Percentiles rank a stretch among this genome's conserved stretches.
phyloP scores from a whole-genome alignment of 2,329 filamentous ascomycete species.

The Talaromyces funiculosus region DNA sequence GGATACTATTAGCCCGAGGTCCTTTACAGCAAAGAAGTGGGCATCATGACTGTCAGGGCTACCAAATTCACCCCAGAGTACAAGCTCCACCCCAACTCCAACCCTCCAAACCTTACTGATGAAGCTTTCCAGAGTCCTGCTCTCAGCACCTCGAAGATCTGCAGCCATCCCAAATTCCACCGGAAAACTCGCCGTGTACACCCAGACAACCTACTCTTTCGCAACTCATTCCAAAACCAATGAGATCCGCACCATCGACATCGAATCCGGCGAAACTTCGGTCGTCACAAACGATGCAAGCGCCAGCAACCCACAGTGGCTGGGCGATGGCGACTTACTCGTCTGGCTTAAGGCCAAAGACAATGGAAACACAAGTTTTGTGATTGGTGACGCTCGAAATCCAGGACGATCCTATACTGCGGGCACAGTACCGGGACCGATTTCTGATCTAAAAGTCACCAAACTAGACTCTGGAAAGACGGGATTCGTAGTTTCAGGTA shows the following conservation, averaged over 20 bases:
- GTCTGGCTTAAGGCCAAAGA: conserved; percentile 43
- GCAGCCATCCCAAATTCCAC: conserved; percentile 40
- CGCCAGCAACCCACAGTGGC: conserved; percentile 44
- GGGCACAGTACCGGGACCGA: conserved; percentile 41
- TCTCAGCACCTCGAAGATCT: conserved; percentile 44
- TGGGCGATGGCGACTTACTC: conserved; percentile 38
- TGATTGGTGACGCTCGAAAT: conserved; percentile 39
- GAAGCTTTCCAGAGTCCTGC: conserved; percentile 34
- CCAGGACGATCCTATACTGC: conserved; percentile 40
- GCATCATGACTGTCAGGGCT: conserved; percentile 34
- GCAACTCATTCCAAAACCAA: conserved; percentile 43
- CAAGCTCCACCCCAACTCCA: conserved; percentile 11
- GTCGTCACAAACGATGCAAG: conserved; percentile 42
- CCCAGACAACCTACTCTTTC: conserved; percentile 47
- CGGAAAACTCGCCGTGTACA: conserved; percentile 45
- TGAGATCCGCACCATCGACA: conserved; percentile 43
- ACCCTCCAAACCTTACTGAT: not conserved
- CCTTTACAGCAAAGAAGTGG: not conserved
- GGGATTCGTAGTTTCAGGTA: conserved; percentile 44
- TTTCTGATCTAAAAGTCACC: conserved; percentile 44
- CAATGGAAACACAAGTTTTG: conserved; percentile 44
- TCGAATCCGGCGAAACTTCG: conserved; percentile 35
- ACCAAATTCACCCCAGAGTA: conserved; percentile 42
- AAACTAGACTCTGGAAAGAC: conserved; percentile 37
- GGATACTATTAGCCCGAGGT: not conserved